Base-by-base conservation (phyloP, 164 flowering plant genomes). In the Liriodendron chinense region DNA sequence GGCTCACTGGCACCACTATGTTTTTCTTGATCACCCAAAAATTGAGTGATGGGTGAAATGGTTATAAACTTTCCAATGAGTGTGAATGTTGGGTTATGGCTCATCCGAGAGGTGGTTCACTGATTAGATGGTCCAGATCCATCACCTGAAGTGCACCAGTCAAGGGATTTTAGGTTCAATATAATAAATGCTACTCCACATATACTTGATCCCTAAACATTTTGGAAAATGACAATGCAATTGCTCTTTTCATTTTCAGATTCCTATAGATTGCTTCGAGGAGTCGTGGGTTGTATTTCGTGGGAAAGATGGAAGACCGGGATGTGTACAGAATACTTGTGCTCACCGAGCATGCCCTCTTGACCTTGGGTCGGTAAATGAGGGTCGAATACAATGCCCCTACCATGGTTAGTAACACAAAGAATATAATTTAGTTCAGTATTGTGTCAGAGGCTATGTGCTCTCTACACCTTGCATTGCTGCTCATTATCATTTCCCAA, bases 301-400 rank as follows among this genome's bases (percentile, higher is more conserved):
- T 34, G 98, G 99, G 67, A 88, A 94, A 78, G 97, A 90, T 86
- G 97, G 99, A 6, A 88, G 85, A 77, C 96, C 97, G 3, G 99
- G 99, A 71, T 94, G 99, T 81, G 95, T 96, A 16, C 93, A 82
- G 81, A 91, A 96, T 81, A 94, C 98, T 0, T 96, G 99, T 79
- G 99, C 99, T 13, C 99, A 96, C 79, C 87, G 99, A 83, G 98
- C 99, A 65, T 96, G 99, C 79, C 99, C 99, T 68, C 98, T 96
- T 77, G 81, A 96, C 78, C 96, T 96, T 72, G 99, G 99, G 74
- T 87, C 99, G 22, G 90, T 96, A 28, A 90, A 89, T 70, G 94
- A 96, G 81, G 98, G 99, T 22, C 94, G 98, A 21, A 91, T 96
- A 77, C 91, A 89, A 77, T 96, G 99, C 62, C 99, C 99, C 25